Percentiles rank a stretch among this genome's conserved stretches.
Conservation (phyloP, 768 basidiomycete species). For the Galerina marginata region DNA sequence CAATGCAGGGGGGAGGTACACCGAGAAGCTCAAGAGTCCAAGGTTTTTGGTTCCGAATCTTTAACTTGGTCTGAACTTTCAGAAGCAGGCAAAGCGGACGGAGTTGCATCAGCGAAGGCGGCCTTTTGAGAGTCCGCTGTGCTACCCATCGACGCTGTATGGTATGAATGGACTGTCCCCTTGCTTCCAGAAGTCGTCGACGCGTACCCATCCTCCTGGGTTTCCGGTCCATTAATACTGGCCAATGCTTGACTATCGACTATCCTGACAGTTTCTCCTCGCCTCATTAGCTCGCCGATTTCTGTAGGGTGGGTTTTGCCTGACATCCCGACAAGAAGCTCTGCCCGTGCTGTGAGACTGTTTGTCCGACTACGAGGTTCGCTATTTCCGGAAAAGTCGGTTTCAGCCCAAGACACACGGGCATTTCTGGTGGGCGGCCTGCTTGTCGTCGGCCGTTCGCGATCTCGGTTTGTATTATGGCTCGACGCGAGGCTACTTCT, state of each 20-base stretch:
- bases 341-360: slow-evolving; percentile 39
- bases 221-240: slow-evolving; percentile 19
- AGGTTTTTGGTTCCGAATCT: background rate
- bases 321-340: slow-evolving; percentile 31
- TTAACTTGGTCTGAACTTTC: background rate
- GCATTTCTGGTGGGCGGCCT: slow-evolving; percentile 46
- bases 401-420: slow-evolving; percentile 33
- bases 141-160: slow-evolving; percentile 18
- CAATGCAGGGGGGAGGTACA: no score
- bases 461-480: slow-evolving; percentile 24
- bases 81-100: slow-evolving; percentile 8
- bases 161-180: slow-evolving; percentile 13
- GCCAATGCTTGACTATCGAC: slow-evolving; percentile 16
- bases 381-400: slow-evolving; percentile 27
- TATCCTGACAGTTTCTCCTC: slow-evolving; percentile 37
- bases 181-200: slow-evolving; percentile 20
- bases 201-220: slow-evolving; percentile 17
- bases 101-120: slow-evolving; percentile 14
- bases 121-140: slow-evolving; percentile 16
- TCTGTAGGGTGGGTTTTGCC: slow-evolving; percentile 24
- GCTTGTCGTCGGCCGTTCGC: slow-evolving; percentile 29
- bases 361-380: slow-evolving; percentile 41
- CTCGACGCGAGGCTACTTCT: slow-evolving; percentile 34
- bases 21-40: slow-evolving; percentile 1
- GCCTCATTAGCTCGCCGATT: slow-evolving; percentile 32